Conservation (phyloP, 441 rosid species). For the Populus hybrid region DNA sequence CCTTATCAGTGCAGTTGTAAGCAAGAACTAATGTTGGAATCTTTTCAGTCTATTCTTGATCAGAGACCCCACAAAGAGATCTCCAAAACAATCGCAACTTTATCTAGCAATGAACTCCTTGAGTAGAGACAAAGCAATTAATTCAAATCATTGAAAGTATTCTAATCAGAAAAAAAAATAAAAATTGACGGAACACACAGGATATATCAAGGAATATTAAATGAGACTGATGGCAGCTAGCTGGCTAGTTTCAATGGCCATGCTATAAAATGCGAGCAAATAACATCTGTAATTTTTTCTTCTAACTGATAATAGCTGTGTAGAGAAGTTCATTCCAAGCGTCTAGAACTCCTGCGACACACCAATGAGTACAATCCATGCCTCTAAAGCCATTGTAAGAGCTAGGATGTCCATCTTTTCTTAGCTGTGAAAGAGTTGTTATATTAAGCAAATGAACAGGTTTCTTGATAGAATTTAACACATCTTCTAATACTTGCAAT, state of each 20-base stretch:
- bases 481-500: slow-evolving; percentile 53
- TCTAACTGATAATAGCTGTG: slow-evolving; percentile 26
- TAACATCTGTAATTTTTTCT: background rate
- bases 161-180: no score
- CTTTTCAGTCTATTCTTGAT: no score
- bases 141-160: no score
- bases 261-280: background rate
- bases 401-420: slow-evolving; percentile 88
- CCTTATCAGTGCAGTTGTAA: no score
- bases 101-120: no score
- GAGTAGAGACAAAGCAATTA: no score
- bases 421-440: slow-evolving; percentile 66
- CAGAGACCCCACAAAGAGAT: no score
- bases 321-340: slow-evolving; percentile 88
- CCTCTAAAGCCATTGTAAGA: slow-evolving; percentile 42
- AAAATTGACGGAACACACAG: no score
- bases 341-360: slow-evolving; percentile 85
- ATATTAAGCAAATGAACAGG: slow-evolving; percentile 71
- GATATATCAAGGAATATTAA: no score
- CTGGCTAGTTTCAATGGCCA: background rate
- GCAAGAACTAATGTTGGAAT: no score
- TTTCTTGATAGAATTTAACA: slow-evolving; percentile 40
- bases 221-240: background rate
- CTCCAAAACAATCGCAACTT: no score
- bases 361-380: slow-evolving; percentile 95